A percentile compares a stretch with the other conserved stretches of the same genome.
Conservation (phyloP, 495 filamentous ascomycete genomes). For the Podospora comata region DNA sequence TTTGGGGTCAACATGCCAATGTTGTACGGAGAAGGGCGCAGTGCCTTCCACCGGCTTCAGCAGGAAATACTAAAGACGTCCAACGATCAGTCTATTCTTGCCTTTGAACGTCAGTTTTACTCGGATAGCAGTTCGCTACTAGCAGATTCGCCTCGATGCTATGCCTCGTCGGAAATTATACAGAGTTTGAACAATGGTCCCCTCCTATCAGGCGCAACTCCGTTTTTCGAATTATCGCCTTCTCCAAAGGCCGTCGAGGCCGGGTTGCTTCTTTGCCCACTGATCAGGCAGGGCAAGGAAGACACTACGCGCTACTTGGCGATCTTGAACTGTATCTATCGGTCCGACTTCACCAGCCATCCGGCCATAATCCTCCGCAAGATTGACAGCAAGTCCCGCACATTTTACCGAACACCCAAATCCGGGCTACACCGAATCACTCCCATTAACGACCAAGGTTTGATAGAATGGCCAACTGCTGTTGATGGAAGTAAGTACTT, state of each 20-base stretch:
- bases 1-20: slow-evolving; percentile 22
- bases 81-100: slow-evolving; percentile 16
- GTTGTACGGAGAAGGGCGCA: slow-evolving; percentile 19
- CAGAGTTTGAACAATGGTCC: background rate
- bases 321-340: slow-evolving; percentile 6
- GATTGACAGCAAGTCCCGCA: background rate
- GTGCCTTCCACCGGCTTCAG: slow-evolving; percentile 17
- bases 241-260: slow-evolving; percentile 5
- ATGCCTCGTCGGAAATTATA: slow-evolving; percentile 3
- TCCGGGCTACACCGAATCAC: background rate
- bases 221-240: background rate
- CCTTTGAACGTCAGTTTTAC: slow-evolving; percentile 3
- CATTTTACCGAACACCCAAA: background rate
- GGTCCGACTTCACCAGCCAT: slow-evolving; percentile 7
- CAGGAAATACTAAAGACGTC: slow-evolving; percentile 13
- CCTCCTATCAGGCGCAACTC: background rate
- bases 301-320: background rate
- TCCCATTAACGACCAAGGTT: background rate
- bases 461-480: background rate
- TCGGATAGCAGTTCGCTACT: background rate
- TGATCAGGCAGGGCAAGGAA: background rate
- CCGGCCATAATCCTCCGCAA: slow-evolving; percentile 4
- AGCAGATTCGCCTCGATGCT: slow-evolving; percentile 5
- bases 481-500: background rate
- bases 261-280: background rate